Evolutionary conservation across 345 rosid genomes (phyloP).

Genomic region (thale cress (Arabidopsis thaliana)): DNA sequence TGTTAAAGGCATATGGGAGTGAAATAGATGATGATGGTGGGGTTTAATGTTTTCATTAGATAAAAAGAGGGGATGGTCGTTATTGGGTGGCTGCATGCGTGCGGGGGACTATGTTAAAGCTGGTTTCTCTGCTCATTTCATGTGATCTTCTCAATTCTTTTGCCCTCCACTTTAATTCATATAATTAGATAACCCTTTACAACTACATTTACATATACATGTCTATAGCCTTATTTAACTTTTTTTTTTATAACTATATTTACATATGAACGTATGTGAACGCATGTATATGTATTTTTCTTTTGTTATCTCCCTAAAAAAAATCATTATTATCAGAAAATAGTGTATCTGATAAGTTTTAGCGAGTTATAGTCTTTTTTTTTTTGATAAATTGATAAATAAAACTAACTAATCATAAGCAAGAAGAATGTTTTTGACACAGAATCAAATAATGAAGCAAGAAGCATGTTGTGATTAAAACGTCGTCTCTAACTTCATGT

Average conservation of each 20-base stretch:
- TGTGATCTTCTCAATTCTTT: conserved; percentile 40
- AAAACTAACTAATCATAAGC: neutral
- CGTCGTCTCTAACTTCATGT: neutral
- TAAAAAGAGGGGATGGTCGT: conserved; percentile 42
- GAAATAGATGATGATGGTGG: conserved; percentile 24
- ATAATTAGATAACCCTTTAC: conserved; percentile 3
- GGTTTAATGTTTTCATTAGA: conserved; percentile 22
- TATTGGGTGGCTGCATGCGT: conserved; percentile 43
- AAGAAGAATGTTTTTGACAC: too few relatives aligned
- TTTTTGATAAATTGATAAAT: neutral
- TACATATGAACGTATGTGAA: neutral
- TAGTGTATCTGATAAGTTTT: too few relatives aligned
- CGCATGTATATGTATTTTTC: neutral
- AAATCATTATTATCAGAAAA: too few relatives aligned
- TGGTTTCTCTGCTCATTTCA: conserved; percentile 37
- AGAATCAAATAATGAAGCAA: too few relatives aligned
- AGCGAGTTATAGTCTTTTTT: neutral
- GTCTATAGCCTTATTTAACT: neutral
- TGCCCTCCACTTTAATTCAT: conserved; percentile 37
- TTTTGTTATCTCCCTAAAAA: too few relatives aligned
- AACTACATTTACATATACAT: neutral
- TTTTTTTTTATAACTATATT: conserved; percentile 8
- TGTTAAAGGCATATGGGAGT: neutral
- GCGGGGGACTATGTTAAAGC: conserved; percentile 45
- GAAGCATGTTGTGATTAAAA: neutral